Conservation (phyloP, 495 filamentous ascomycete species). For the Aspergillus sclerotiicarbonarius region DNA sequence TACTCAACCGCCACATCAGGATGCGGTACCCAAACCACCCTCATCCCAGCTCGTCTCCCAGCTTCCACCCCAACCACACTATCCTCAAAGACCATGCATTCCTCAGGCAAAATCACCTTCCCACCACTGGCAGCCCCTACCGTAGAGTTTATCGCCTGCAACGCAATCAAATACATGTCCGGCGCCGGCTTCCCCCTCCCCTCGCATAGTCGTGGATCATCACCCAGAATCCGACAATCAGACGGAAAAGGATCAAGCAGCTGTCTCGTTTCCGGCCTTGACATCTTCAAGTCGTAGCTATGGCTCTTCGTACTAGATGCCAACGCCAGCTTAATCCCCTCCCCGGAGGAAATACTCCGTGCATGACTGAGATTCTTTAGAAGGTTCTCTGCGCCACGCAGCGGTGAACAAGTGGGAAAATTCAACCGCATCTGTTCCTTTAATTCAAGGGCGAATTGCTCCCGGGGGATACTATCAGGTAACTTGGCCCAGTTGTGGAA, state of each 20-base stretch:
- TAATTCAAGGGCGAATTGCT: slow-evolving; percentile 32
- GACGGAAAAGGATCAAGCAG: no score
- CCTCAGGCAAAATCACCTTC: slow-evolving; percentile 20
- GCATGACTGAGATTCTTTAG: slow-evolving; percentile 27
- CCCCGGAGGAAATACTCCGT: slow-evolving; percentile 9
- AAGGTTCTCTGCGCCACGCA: slow-evolving; percentile 36
- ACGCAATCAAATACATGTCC: slow-evolving; percentile 38
- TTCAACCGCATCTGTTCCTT: slow-evolving; percentile 17
- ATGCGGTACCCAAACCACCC: slow-evolving; percentile 45
- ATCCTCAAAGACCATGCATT: slow-evolving; percentile 49
- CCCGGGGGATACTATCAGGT: slow-evolving; percentile 22
- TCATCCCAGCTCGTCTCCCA: slow-evolving; percentile 44
- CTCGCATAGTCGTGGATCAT: no score
- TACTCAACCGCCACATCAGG: slow-evolving; percentile 27
- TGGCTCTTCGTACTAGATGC: slow-evolving; percentile 19
- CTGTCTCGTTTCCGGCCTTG: slow-evolving; percentile 14
- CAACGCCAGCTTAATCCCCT: no score
- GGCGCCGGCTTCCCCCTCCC: slow-evolving; percentile 35
- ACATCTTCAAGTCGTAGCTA: slow-evolving; percentile 20
- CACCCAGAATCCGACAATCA: no score
- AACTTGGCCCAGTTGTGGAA: slow-evolving; percentile 35
- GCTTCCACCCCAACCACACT: slow-evolving; percentile 42
- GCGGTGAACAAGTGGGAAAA: slow-evolving; percentile 29
- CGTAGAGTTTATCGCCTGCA: slow-evolving; percentile 30
- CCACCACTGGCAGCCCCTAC: slow-evolving; percentile 8